Percentiles rank a stretch among this genome's conserved stretches.
Evolutionary conservation across 495 filamentous ascomycete genomes (phyloP).

Genomic region (Hypomontagnella submonticulosa): DNA sequence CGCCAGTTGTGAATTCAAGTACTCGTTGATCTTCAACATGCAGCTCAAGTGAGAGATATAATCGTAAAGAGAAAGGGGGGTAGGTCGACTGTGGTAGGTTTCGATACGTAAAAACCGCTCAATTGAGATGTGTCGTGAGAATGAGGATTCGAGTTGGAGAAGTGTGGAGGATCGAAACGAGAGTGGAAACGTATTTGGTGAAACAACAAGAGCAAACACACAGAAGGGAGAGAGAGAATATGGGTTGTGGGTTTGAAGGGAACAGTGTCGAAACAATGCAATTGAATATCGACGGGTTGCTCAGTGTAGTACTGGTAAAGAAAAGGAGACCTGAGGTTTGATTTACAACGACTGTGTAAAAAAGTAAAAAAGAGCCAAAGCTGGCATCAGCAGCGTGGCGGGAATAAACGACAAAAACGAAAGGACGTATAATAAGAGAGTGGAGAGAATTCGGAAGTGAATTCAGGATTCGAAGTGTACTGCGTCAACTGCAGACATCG

Average conservation of each 20-base stretch:
- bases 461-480: conserved; percentile 34
- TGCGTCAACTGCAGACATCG: conserved; percentile 22
- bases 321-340: conserved; percentile 6
- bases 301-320: background rate
- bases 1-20: conserved; percentile 18
- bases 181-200: conserved; percentile 19
- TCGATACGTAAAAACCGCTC: conserved; percentile 22
- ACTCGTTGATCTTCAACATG: conserved; percentile 23
- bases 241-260: conserved; percentile 10
- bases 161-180: conserved; percentile 15
- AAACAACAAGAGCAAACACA: conserved; percentile 28
- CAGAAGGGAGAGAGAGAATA: background rate
- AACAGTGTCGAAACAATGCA: conserved; percentile 16
- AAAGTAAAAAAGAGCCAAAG: conserved; percentile 21
- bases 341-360: conserved; percentile 4
- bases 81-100: conserved; percentile 4
- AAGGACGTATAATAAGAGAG: conserved; percentile 23
- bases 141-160: conserved; percentile 8
- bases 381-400: conserved; percentile 13
- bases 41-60: conserved; percentile 15
- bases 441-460: conserved; percentile 24
- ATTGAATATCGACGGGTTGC: conserved; percentile 8
- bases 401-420: conserved; percentile 19
- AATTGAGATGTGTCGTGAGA: conserved; percentile 23
- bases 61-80: conserved; percentile 9